Percentiles rank a stretch among this genome's conserved stretches.
These are phyloP conservation scores for Penicillium sp. DNA, from an alignment of 2,329 filamentous ascomycete genomes.

Conservation along the genomic window DNA sequence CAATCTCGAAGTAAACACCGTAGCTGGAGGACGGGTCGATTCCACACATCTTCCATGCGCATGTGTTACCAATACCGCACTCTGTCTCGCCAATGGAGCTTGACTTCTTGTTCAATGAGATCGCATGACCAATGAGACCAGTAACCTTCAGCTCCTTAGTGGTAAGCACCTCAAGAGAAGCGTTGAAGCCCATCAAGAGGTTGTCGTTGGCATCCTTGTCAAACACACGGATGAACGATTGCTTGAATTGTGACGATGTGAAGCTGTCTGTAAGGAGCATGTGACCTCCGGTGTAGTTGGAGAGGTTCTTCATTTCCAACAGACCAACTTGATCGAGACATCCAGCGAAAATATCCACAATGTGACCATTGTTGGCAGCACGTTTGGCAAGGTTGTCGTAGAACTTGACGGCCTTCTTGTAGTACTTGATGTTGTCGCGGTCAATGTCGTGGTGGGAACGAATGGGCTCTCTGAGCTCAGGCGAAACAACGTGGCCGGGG, in stretches of 20 bases:
- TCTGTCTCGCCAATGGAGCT: slow-evolving; percentile 96
- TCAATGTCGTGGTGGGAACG: slow-evolving; percentile 99
- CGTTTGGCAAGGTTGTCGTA: slow-evolving; percentile 94
- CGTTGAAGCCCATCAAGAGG: slow-evolving; percentile 97
- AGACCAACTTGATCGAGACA: slow-evolving; percentile 97
- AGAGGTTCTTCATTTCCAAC: slow-evolving; percentile 95
- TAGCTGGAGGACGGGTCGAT: slow-evolving; percentile 94
- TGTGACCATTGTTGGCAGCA: slow-evolving; percentile 92
- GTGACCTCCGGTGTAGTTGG: slow-evolving; percentile 94
- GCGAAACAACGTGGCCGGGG: slow-evolving; percentile 93
- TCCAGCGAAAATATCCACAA: slow-evolving; percentile 96
- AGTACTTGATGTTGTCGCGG: slow-evolving; percentile 98
- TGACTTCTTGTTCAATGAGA: slow-evolving; percentile 98
- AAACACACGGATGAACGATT: slow-evolving; percentile 95
- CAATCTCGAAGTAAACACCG: slow-evolving; percentile 96
- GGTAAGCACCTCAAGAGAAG: slow-evolving; percentile 89
- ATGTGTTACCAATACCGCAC: slow-evolving; percentile 97
- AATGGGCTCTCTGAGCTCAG: slow-evolving; percentile 93
- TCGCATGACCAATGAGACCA: slow-evolving; percentile 91
- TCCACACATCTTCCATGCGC: slow-evolving; percentile 99
- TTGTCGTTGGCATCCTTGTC: slow-evolving; percentile 96
- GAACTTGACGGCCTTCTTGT: slow-evolving; percentile 98
- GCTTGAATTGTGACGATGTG: slow-evolving; percentile 98
- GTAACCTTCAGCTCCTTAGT: slow-evolving; percentile 99
- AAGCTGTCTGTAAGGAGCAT: slow-evolving; percentile 99